A percentile compares a stretch with the other conserved stretches of the same genome.
These are phyloP conservation scores for Mortierella polycephala DNA, from an alignment of 371 early-diverging fungal genomes.

Conservation along the genomic window DNA sequence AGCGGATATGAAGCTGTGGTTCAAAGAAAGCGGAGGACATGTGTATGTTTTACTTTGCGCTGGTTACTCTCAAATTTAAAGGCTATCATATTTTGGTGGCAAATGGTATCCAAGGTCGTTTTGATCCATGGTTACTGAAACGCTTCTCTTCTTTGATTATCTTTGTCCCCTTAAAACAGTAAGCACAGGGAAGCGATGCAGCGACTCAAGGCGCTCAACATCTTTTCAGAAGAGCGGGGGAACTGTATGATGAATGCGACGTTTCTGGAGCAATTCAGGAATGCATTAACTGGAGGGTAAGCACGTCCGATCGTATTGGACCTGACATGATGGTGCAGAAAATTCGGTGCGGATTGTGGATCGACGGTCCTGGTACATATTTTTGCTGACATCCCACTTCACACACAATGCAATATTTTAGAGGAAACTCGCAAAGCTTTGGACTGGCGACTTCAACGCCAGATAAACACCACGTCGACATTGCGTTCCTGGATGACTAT, in stretches of 20 bases:
- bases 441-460: conserved; percentile 75
- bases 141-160: neutral
- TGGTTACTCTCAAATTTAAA: neutral
- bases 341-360: neutral
- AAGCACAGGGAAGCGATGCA: conserved; percentile 69
- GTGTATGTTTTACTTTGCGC: conserved; percentile 44
- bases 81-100: neutral
- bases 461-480: conserved; percentile 77
- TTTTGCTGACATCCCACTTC: neutral
- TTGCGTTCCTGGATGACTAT: conserved; percentile 79
- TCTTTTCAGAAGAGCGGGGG: conserved; percentile 59
- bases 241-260: conserved; percentile 65
- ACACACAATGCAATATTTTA: conserved; percentile 27
- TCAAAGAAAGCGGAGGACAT: conserved; percentile 62
- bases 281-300: conserved; percentile 93
- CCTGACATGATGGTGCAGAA: neutral
- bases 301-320: neutral
- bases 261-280: conserved; percentile 84
- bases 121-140: neutral
- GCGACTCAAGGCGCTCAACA: conserved; percentile 74
- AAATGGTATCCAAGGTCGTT: neutral
- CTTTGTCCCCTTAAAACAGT: conserved; percentile 39
- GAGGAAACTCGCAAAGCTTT: conserved; percentile 85
- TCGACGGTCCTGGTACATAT: neutral
- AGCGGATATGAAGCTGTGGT: conserved; percentile 78